These are phyloP conservation scores for Syncephalis fuscata DNA, from an alignment of 371 early-diverging fungal species.

Conservation along the genomic window DNA sequence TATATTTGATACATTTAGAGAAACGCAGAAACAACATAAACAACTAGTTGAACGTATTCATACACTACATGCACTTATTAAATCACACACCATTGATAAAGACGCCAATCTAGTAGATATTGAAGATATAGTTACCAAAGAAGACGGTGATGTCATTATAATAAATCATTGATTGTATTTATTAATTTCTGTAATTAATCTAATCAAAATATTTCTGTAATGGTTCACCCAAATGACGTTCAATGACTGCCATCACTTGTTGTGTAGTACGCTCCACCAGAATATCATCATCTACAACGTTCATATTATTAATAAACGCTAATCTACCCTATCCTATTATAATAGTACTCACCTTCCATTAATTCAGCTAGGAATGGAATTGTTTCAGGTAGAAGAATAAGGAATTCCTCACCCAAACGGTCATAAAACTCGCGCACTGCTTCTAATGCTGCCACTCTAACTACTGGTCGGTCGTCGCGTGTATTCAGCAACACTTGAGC, in stretches of 20 bases:
- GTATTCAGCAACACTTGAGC: conserved; percentile 60
- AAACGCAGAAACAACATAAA: too few species aligned
- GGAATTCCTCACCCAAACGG: conserved; percentile 80
- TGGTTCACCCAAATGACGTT: conserved; percentile 76
- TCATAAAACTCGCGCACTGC: conserved; percentile 65
- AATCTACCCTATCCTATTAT: too few species aligned
- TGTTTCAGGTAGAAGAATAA: conserved; percentile 83
- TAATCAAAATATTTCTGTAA: conserved; percentile 61
- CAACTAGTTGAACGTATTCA: too few species aligned
- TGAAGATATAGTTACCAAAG: too few species aligned
- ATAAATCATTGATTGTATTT: too few species aligned
- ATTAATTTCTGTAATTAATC: not conserved
- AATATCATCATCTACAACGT: conserved; percentile 33
- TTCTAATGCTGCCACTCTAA: conserved; percentile 56
- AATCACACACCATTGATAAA: too few species aligned
- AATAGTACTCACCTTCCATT: conserved; percentile 58
- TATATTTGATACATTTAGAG: too few species aligned
- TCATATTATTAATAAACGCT: too few species aligned
- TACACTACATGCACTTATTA: too few species aligned
- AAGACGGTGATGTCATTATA: too few species aligned
- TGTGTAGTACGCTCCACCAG: conserved; percentile 69
- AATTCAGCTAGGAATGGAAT: conserved; percentile 90
- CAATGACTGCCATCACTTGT: conserved; percentile 70
- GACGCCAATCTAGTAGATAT: too few species aligned
- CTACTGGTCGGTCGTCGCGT: conserved; percentile 39